Conservation (phyloP, 345 rosid species). For the Sisymbrium irio region DNA sequence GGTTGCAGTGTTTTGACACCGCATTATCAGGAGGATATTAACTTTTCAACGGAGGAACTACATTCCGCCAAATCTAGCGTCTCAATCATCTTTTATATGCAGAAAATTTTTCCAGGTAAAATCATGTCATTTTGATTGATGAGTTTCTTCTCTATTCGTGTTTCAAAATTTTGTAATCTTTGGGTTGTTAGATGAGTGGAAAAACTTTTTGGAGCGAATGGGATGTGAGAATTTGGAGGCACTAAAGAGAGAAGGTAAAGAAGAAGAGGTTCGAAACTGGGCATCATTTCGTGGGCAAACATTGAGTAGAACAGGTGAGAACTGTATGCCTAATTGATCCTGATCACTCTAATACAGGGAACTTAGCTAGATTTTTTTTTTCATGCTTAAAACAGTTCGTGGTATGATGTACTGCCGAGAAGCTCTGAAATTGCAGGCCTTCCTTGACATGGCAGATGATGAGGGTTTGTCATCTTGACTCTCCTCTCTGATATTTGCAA, state of each 20-base stretch:
- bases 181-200: conserved; percentile 74
- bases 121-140: not conserved
- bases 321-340: not conserved
- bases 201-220: conserved; percentile 85
- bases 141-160: not conserved
- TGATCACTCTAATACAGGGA: not conserved
- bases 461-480: conserved; percentile 51
- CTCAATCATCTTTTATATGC: conserved; percentile 85
- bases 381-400: conserved; percentile 59
- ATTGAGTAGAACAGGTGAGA: conserved; percentile 84
- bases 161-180: conserved; percentile 3
- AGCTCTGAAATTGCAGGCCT: conserved; percentile 82
- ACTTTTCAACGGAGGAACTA: conserved; percentile 69
- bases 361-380: not conserved
- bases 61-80: conserved; percentile 64
- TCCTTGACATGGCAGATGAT: conserved; percentile 75
- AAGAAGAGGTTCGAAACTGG: conserved; percentile 80
- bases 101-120: conserved; percentile 82
- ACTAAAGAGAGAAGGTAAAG: conserved; percentile 45
- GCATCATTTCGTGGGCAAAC: conserved; percentile 95
- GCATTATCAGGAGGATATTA: conserved; percentile 82
- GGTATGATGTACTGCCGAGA: conserved; percentile 98
- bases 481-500: conserved; percentile 1
- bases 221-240: conserved; percentile 54
- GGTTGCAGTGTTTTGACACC: conserved; percentile 82